Base-by-base conservation (phyloP, 1,139 yeast species). In the Saccharomyces pastorianus region DNA sequence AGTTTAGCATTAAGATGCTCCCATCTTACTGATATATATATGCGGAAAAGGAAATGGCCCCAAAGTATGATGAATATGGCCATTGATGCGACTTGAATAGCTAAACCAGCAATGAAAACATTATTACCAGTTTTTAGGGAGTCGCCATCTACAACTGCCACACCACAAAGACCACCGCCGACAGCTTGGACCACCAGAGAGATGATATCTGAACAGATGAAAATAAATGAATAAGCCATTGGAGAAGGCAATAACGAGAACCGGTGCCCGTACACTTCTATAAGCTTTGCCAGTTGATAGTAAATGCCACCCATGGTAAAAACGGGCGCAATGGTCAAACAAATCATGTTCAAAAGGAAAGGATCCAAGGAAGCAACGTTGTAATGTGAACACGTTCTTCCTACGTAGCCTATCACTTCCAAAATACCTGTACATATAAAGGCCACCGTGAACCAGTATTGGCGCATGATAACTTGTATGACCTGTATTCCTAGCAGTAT, bases 301-400 rank as follows among this genome's bases (percentile, higher is more conserved):
- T 90, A 90, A 7, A 90, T 76, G 5, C 96, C 96, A 3, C 87
- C 97, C 90, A 88, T 87, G 53, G 88, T 76, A 67, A 91, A 89
- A 6, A 93, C 93, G 0, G 97, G 97, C 0, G 90, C 93, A 52
- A 90, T 73, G 0, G 96, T 88, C 58, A 89, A 73, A 56, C 85
- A 74, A 52, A 84, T 79, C 59, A 83, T 80, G 69, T 90, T 96
- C 58, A 83, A 70, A 53, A 88, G 69, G 66, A 76, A 90, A 50
- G 73, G 73, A 56, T 77, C 67, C 51, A 72, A 58, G 50, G 71
- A 66, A n/a, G 57, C 47, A 3, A 72, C 67, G 58, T 79, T 70
- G 57, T 73, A 72, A 51, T 74, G 69, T 3, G 78, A 68, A 51
- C 80, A 68, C 9, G 82, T 70, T 56, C 96, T 73, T 4, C 88